Conservation (phyloP, 306 rosid species). For the Neltuma alba region DNA sequence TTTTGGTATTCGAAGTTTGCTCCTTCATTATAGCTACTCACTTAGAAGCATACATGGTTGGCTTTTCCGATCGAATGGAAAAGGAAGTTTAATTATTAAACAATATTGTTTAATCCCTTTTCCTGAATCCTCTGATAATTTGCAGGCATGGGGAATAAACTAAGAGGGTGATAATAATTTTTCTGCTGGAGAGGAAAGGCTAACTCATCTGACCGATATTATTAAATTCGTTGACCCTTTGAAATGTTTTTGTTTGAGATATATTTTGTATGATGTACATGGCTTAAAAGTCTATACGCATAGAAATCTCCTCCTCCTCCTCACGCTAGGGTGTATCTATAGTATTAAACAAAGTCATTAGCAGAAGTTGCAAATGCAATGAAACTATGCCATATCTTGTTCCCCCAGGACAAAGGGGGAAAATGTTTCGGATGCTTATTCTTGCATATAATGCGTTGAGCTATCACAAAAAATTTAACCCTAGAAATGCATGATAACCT, state of each 20-base stretch:
- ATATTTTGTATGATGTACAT: slow-evolving; percentile 22
- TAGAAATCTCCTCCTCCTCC: too few species aligned
- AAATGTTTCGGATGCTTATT: too few species aligned
- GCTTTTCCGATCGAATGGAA: slow-evolving; percentile 1
- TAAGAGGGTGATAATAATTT: slow-evolving; percentile 37
- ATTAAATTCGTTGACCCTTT: slow-evolving; percentile 33
- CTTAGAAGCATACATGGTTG: neutral
- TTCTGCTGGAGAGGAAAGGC: slow-evolving; percentile 30
- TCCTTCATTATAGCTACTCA: neutral
- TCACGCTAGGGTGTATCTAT: too few species aligned
- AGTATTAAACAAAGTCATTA: too few species aligned
- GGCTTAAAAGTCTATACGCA: slow-evolving; percentile 27
- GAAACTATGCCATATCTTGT: too few species aligned
- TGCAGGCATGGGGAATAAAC: slow-evolving; percentile 86
- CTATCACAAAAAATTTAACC: too few species aligned
- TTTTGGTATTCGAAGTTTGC: neutral
- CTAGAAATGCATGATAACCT: too few species aligned
- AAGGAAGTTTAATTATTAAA: slow-evolving; percentile 12
- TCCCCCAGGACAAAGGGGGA: too few species aligned
- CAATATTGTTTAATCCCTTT: neutral
- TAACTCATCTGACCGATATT: slow-evolving; percentile 18
- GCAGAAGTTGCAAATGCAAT: too few species aligned
- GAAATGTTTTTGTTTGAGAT: slow-evolving; percentile 20
- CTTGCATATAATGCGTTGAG: too few species aligned
- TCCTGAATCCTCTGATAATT: slow-evolving; percentile 25